phyloP scores from a whole-genome alignment of 2,329 filamentous ascomycete species.

The Talaromyces sp. region DNA sequence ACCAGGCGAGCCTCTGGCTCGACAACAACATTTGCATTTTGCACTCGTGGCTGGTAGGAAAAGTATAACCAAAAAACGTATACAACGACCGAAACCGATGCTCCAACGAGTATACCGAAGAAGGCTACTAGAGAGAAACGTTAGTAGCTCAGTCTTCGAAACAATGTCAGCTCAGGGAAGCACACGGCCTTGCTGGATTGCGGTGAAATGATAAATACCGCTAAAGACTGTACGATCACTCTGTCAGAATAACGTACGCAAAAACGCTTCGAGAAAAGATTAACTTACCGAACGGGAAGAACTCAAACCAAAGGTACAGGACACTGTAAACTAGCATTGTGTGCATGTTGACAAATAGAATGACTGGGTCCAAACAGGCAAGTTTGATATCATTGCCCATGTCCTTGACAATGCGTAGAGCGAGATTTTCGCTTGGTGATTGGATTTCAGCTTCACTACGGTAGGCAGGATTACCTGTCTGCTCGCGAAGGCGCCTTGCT shows the following conservation, averaged over 20 bases:
- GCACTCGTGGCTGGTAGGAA: background rate
- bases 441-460: no score
- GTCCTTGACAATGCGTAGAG: no score
- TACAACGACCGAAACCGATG: background rate
- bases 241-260: no score
- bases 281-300: constrained; percentile 17
- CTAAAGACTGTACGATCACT: background rate
- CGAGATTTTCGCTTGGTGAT: no score
- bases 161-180: no score
- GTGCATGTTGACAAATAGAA: background rate
- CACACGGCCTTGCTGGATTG: background rate
- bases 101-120: background rate
- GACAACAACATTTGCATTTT: background rate
- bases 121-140: background rate
- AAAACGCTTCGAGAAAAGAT: no score
- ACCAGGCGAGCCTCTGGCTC: background rate
- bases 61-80: background rate
- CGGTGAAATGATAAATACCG: background rate
- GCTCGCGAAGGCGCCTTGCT: background rate
- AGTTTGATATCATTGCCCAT: background rate
- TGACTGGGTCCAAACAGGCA: background rate
- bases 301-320: constrained; percentile 17
- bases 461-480: background rate
- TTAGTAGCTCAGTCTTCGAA: no score
- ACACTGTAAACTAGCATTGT: constrained; percentile 16